Conservation (phyloP, 106 monocot genomes). For the Dioscorea zingiberensis region DNA sequence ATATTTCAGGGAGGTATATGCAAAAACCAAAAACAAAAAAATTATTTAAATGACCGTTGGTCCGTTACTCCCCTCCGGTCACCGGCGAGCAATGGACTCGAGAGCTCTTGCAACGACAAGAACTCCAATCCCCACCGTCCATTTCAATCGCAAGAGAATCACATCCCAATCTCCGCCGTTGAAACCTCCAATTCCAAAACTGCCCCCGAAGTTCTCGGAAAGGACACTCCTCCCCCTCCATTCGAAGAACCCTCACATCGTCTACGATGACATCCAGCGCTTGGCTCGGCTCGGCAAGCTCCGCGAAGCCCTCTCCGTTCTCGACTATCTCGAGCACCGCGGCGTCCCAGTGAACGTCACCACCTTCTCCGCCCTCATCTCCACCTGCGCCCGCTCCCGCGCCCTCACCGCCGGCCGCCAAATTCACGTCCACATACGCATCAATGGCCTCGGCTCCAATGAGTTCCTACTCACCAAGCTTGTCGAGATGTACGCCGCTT, state of each 20-base stretch:
- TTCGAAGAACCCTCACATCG: constrained; percentile 61
- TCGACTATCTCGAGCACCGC: constrained; percentile 74
- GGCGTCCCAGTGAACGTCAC: constrained; percentile 71
- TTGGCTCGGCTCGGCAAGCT: constrained; percentile 48
- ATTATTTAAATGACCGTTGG: too few relatives aligned
- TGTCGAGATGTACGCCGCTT: constrained; percentile 54
- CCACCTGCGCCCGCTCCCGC: constrained; percentile 41
- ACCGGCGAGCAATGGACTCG: constrained; percentile 8
- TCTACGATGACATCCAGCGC: constrained; percentile 45
- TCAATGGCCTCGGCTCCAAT: constrained; percentile 45
- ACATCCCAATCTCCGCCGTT: neutral
- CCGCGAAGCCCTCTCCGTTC: constrained; percentile 53
- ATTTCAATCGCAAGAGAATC: neutral
- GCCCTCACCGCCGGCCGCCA: constrained; percentile 35
- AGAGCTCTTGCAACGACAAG: constrained; percentile 8
- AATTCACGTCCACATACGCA: constrained; percentile 59
- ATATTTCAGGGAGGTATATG: too few relatives aligned
- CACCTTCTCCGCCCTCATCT: constrained; percentile 75
- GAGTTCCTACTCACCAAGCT: constrained; percentile 70
- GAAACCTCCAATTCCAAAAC: neutral
- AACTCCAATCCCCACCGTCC: neutral
- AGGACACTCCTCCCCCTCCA: constrained; percentile 7
- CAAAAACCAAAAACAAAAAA: too few relatives aligned
- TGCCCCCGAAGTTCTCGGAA: too few relatives aligned
- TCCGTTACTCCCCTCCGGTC: too few relatives aligned